Percentiles rank a stretch among this genome's conserved stretches.
phyloP scores from a whole-genome alignment of 176 grass and related monocot species.

The Echinochloa phyllopogon region DNA sequence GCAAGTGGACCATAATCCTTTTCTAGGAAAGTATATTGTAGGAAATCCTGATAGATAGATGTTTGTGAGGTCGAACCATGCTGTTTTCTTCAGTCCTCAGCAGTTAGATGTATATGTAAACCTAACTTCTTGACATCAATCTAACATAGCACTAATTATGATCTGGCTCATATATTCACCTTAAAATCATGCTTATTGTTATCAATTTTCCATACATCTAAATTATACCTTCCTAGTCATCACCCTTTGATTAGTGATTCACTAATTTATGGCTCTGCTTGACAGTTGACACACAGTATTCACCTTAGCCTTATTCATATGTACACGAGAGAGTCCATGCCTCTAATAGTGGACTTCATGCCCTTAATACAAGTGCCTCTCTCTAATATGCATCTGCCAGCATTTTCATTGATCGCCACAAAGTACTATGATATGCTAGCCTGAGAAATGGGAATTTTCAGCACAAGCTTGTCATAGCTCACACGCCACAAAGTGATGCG shows the following conservation, averaged over 20 bases:
- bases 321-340: not conserved
- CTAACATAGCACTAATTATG: not conserved
- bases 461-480: not conserved
- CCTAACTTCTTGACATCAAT: not conserved
- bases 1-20: constrained; percentile 13
- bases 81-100: not conserved
- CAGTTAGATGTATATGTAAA: not conserved
- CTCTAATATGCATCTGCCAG: not conserved
- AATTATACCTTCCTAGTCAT: not conserved
- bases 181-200: not conserved
- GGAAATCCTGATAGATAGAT: not conserved
- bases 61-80: not conserved
- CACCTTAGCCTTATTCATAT: not conserved
- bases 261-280: not conserved
- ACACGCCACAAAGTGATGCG: not conserved
- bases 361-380: not conserved
- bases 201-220: not conserved
- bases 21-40: not conserved
- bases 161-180: not conserved
- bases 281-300: not conserved
- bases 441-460: not conserved
- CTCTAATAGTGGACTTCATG: not conserved
- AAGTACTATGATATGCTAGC: not conserved
- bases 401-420: constrained; percentile 1
- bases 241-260: not conserved